Base-by-base conservation (phyloP, 2,329 filamentous ascomycete species). In the Xylariaceae sp. region DNA sequence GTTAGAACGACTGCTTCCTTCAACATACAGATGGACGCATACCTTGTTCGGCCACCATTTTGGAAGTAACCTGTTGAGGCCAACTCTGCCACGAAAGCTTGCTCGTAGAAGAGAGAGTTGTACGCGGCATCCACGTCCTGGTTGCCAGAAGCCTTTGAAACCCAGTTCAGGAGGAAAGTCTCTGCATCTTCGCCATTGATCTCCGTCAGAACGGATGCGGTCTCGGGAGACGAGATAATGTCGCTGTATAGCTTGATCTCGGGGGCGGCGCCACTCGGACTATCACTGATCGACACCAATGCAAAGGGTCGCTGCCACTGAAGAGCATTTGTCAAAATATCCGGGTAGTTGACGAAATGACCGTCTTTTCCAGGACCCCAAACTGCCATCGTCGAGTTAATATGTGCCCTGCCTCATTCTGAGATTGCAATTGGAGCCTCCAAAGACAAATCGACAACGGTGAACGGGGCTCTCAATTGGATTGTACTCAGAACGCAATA, bases 111-210 rank as follows among this genome's bases (percentile, higher is more conserved):
- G 62, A 73, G 67, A 5, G 67, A 69, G 55, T 75, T 75, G 47
- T 73, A 74, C 5, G 67, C 69, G 7, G 72, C 68, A 56, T 74
- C 71, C 18, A 62, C 63, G 46, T 74, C 72, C 56, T 74, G 72
- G 39, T 72, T 65, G 16, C 61, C 54, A 53, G 58, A 64, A 53
- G 49, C 71, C 57, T 54, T 65, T 60, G 42, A 63, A 60, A 60
- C 67, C 67, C 50, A 68, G 16, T 66, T 60, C 28, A 55, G 55
- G 16, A 68, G 39, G 43, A 56, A 64, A 10, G 59, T 60, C 33
- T 61, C 62, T 13, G 67, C 65, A 11, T 69, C 65, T 10, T 62
- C 43, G 3, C 63, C 67, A 41, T 69, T 69, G 47, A 69, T 67
- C 46, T 63, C 47, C 33, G 48, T 59, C 28, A 69, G 60, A 1